These are phyloP conservation scores for Thalia dealbata DNA, from an alignment of 176 grass and related monocot genomes.

Conservation along the genomic window DNA sequence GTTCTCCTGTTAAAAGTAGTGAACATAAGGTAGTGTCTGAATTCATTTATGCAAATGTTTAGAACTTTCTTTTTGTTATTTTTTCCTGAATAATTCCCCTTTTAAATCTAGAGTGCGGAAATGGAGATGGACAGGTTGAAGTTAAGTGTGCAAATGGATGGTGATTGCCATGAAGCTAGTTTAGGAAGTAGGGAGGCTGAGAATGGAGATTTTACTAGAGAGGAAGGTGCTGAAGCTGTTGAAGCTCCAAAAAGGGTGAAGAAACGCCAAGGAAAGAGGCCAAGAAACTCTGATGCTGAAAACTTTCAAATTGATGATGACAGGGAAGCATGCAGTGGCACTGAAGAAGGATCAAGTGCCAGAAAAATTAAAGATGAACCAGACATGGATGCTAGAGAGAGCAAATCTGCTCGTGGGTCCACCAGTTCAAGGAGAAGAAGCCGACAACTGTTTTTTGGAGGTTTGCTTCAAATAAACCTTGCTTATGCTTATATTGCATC, in stretches of 20 bases:
- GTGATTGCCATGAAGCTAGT: constrained; percentile 68
- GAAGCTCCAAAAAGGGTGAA: constrained; percentile 52
- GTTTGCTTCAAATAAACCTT: constrained; percentile 27
- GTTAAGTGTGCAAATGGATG: constrained; percentile 52
- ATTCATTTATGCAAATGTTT: constrained; percentile 11
- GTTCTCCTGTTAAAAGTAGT: constrained; percentile 53
- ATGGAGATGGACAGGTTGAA: constrained; percentile 80
- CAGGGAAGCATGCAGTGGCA: constrained; percentile 92
- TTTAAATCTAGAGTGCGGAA: constrained; percentile 52
- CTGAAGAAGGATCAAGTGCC: constrained; percentile 60
- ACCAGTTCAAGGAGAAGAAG: constrained; percentile 57
- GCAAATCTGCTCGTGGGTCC: constrained; percentile 43
- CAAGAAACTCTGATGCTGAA: constrained; percentile 31
- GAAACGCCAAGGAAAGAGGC: constrained; percentile 41
- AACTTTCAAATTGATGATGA: constrained; percentile 58
- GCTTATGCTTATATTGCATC: constrained; percentile 14
- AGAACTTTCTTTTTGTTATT: constrained; percentile 25
- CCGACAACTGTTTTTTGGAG: constrained; percentile 70
- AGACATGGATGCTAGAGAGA: constrained; percentile 32
- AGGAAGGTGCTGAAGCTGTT: constrained; percentile 31
- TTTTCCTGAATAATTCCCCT: constrained; percentile 19
- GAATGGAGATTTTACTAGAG: constrained; percentile 50
- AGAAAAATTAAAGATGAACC: constrained; percentile 57
- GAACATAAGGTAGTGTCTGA: constrained; percentile 51
- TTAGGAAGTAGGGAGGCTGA: constrained; percentile 87